phyloP scores from a whole-genome alignment of 2,329 filamentous ascomycete genomes.

The Phaeosphaeriaceae sp. region DNA sequence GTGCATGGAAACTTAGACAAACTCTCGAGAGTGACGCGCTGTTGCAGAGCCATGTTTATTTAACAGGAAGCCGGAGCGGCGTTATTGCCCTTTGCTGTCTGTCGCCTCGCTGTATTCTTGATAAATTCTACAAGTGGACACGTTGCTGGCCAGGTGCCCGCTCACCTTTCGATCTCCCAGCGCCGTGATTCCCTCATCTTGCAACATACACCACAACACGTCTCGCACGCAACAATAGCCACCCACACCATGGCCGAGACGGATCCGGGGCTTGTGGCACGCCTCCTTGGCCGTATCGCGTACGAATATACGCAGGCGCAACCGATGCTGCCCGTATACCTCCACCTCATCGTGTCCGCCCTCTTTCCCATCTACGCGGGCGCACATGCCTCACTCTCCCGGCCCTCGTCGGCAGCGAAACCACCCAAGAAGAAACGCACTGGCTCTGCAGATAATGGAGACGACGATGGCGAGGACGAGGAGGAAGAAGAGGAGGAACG shows the following conservation, averaged over 20 bases:
- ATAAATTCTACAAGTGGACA: neutral
- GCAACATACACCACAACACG: too few species aligned
- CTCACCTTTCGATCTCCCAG: too few species aligned
- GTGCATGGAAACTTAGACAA: neutral
- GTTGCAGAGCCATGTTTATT: neutral
- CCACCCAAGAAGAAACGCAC: constrained; percentile 59
- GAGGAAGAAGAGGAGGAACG: constrained; percentile 61
- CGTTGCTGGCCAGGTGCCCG: neutral
- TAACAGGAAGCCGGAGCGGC: neutral
- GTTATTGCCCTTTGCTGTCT: neutral
- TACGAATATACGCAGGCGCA: constrained; percentile 53
- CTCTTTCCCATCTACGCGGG: constrained; percentile 84
- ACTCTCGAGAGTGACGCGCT: neutral
- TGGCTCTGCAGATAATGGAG: constrained; percentile 12
- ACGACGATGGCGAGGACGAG: constrained; percentile 58
- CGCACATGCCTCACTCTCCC: constrained; percentile 82
- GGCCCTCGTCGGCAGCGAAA: constrained; percentile 79
- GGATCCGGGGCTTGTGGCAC: constrained; percentile 38
- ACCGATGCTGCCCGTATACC: constrained; percentile 61
- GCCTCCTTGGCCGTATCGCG: constrained; percentile 41
- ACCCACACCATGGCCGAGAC: constrained; percentile 35
- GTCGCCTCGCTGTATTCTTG: neutral
- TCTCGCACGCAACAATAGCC: neutral
- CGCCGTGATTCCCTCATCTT: too few species aligned
- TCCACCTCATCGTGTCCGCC: constrained; percentile 71